These are phyloP conservation scores for Umbilicaria muhlenbergii DNA, from an alignment of 495 filamentous ascomycete genomes.

Conservation along the genomic window DNA sequence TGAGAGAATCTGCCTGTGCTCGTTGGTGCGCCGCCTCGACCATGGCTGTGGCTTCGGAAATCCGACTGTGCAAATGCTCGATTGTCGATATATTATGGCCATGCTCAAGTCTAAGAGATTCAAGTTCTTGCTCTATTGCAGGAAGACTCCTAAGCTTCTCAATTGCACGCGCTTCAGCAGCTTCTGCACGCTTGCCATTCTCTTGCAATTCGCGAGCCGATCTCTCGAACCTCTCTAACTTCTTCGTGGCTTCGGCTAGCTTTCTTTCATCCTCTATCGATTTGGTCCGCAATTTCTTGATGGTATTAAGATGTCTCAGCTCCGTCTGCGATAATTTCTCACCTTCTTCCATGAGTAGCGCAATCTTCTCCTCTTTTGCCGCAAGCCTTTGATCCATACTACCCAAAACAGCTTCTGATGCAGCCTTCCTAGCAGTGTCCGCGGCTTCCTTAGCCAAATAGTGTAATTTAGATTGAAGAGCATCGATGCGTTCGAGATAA, in stretches of 20 bases:
- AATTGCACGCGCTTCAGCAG: slow-evolving; percentile 45
- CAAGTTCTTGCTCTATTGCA: slow-evolving; percentile 56
- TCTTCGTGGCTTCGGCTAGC: slow-evolving; percentile 37
- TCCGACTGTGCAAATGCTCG: slow-evolving; percentile 49
- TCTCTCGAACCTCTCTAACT: slow-evolving; percentile 50
- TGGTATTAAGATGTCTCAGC: slow-evolving; percentile 60
- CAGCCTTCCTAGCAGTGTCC: slow-evolving; percentile 51
- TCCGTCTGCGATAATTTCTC: slow-evolving; percentile 77
- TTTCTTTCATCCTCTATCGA: slow-evolving; percentile 48
- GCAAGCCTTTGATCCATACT: slow-evolving; percentile 62
- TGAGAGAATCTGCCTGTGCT: slow-evolving; percentile 50
- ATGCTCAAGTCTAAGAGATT: slow-evolving; percentile 45
- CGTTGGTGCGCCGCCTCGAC: slow-evolving; percentile 53
- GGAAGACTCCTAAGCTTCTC: slow-evolving; percentile 50
- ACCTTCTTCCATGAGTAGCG: slow-evolving; percentile 79
- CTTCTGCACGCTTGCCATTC: slow-evolving; percentile 45
- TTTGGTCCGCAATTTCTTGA: slow-evolving; percentile 66
- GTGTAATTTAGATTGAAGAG: slow-evolving; percentile 75
- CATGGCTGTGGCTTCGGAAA: slow-evolving; percentile 50
- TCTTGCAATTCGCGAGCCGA: slow-evolving; percentile 41
- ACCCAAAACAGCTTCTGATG: slow-evolving; percentile 40
- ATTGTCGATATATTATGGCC: slow-evolving; percentile 51
- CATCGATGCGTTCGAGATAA: slow-evolving; percentile 83
- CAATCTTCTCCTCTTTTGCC: slow-evolving; percentile 82
- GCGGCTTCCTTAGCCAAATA: slow-evolving; percentile 70